Conservation (phyloP, 495 filamentous ascomycete species). For the Lineolata rhizophorae region DNA sequence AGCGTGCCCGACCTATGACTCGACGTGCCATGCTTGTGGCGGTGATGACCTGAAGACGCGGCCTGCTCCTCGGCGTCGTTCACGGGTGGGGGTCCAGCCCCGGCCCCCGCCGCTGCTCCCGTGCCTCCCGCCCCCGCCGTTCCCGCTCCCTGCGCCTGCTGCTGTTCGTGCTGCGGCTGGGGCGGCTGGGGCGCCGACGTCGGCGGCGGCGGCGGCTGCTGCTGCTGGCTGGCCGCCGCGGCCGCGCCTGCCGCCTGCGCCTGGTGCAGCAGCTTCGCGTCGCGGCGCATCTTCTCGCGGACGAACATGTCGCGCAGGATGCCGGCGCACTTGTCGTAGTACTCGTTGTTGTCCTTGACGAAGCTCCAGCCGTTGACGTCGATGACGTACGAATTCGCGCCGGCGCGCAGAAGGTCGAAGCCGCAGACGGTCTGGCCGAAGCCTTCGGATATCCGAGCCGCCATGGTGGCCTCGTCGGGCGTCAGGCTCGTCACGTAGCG, state of each 20-base stretch:
- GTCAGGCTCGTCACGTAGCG: slow-evolving; percentile 76
- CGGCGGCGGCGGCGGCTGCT: slow-evolving; percentile 1
- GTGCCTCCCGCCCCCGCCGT: too few species aligned
- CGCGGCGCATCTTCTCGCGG: slow-evolving; percentile 39
- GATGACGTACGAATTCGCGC: slow-evolving; percentile 84
- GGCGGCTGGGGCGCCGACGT: too few species aligned
- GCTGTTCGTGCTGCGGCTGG: too few species aligned
- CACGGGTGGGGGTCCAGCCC: slow-evolving; percentile 3
- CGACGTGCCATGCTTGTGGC: slow-evolving; percentile 19
- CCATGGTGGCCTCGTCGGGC: slow-evolving; percentile 64
- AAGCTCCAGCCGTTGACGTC: slow-evolving; percentile 99
- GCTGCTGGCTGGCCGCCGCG: too few species aligned
- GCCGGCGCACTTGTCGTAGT: slow-evolving; percentile 75
- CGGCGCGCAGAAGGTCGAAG: slow-evolving; percentile 79
- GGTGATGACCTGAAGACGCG: too few species aligned
- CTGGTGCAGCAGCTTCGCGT: slow-evolving; percentile 17
- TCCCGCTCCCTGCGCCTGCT: too few species aligned
- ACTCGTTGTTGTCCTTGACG: slow-evolving; percentile 97
- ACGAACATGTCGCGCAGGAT: slow-evolving; percentile 78
- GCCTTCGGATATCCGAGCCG: slow-evolving; percentile 67
- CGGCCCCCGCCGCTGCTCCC: slow-evolving; percentile 8
- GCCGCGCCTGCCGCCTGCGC: too few species aligned
- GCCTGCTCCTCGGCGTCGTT: too few species aligned
- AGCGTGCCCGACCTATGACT: slow-evolving; percentile 19
- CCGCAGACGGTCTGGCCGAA: slow-evolving; percentile 94